A percentile compares a stretch with the other conserved stretches of the same genome.
Conservation (phyloP, 139 green algal species). For the Micractinium conductrix region DNA sequence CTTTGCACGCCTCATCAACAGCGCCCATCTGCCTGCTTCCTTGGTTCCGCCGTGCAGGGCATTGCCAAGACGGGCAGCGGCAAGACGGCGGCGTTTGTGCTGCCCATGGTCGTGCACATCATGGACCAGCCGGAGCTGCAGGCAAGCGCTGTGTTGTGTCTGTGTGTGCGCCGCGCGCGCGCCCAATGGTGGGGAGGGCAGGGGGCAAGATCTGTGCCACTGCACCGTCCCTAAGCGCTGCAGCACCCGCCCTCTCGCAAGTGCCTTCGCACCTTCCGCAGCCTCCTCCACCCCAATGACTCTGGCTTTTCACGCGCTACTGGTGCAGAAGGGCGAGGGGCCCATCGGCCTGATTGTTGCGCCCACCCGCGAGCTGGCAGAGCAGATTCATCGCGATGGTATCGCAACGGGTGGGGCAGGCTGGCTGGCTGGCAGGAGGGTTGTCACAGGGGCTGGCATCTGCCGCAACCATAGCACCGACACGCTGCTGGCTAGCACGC, state of each 20-base stretch:
- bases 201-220: too few relatives aligned
- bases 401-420: constrained; percentile 42
- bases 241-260: too few relatives aligned
- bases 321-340: constrained; percentile 69
- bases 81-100: constrained; percentile 89
- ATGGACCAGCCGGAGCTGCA: constrained; percentile 75
- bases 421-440: neutral
- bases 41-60: constrained; percentile 49
- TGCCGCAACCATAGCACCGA: neutral
- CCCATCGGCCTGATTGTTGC: constrained; percentile 89
- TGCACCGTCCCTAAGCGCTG: too few relatives aligned
- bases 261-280: too few relatives aligned
- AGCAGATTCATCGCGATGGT: constrained; percentile 96
- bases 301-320: too few relatives aligned
- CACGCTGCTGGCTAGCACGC: too few relatives aligned
- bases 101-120: constrained; percentile 87
- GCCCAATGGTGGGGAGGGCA: too few relatives aligned
- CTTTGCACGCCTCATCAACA: too few relatives aligned
- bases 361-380: constrained; percentile 91
- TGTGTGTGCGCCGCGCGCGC: too few relatives aligned
- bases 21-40: too few relatives aligned
- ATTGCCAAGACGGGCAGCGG: constrained; percentile 90
- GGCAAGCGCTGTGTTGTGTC: too few relatives aligned
- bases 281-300: neutral
- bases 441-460: neutral